phyloP scores from a whole-genome alignment of 768 basidiomycete species.

The Phanerochaete sordida region DNA sequence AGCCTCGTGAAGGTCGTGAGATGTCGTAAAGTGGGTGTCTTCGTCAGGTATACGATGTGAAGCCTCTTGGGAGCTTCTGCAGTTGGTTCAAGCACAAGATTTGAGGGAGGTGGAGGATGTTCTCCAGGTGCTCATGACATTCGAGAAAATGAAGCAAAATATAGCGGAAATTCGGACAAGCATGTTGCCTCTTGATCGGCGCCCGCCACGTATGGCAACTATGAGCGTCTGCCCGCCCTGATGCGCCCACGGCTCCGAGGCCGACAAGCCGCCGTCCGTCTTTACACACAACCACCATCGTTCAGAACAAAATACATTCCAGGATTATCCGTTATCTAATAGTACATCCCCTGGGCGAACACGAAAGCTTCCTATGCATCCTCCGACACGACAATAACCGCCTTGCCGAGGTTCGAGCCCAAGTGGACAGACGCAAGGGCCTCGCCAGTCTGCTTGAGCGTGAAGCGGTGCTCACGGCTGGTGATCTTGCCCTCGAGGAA shows the following conservation, averaged over 20 bases:
- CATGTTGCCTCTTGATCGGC: neutral
- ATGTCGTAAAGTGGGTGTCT: neutral
- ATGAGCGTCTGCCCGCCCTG: neutral
- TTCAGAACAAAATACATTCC: neutral
- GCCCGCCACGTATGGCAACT: neutral
- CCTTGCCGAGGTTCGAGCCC: conserved; percentile 7
- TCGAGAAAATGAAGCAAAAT: neutral
- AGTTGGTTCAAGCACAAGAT: neutral
- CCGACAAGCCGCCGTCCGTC: neutral
- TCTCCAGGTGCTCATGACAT: neutral
- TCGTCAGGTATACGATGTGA: neutral
- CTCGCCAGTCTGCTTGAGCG: conserved; percentile 7
- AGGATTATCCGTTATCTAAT: neutral
- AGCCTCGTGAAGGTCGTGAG: neutral
- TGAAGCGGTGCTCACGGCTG: conserved; percentile 7
- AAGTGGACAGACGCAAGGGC: conserved; percentile 4
- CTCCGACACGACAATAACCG: conserved; percentile 6
- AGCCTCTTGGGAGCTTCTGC: neutral
- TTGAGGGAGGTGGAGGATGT: neutral
- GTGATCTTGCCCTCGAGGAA: conserved; percentile 11
- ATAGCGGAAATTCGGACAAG: neutral
- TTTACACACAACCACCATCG: neutral
- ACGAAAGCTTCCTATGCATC: neutral
- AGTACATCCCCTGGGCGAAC: neutral
- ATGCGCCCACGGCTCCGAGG: neutral